Conservation (phyloP, 257 asterid genomes). For the Solanum chmielewskii region DNA sequence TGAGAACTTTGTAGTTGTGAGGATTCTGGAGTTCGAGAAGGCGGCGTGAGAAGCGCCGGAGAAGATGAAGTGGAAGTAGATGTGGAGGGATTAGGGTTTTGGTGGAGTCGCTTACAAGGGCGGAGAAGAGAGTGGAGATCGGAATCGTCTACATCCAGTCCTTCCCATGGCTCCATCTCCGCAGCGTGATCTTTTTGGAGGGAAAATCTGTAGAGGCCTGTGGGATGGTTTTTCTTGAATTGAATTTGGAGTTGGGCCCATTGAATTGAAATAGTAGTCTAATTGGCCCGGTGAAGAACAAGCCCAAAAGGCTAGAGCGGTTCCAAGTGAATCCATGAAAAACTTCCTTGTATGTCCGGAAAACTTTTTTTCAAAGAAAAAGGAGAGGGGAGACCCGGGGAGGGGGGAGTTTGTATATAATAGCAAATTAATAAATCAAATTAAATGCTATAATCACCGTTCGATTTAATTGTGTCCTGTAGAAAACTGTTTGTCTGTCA, state of each 20-base stretch:
- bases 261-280: no score
- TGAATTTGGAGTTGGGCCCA: neutral
- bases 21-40: constrained; percentile 3
- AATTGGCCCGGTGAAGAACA: neutral
- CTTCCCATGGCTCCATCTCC: constrained; percentile 60
- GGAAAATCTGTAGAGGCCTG: constrained; percentile 15
- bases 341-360: no score
- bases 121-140: constrained; percentile 86
- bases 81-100: constrained; percentile 4
- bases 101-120: constrained; percentile 59
- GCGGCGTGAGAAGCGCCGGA: constrained; percentile 9
- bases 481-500: no score
- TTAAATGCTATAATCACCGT: no score
- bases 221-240: neutral
- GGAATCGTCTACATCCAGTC: constrained; percentile 81
- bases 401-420: no score
- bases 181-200: constrained; percentile 25
- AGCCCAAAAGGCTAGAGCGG: neutral
- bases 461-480: no score
- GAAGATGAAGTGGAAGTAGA: constrained; percentile 7
- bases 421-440: no score
- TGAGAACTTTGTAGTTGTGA: neutral
- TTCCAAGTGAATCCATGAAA: no score
- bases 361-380: no score
- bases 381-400: no score